These are phyloP conservation scores for Sorghum bicolor DNA, from an alignment of 176 grass and related monocot species.

Conservation along the genomic window Sorghum_bicolor_NCBIv3 NC_012879.2:9313501-9314000, in stretches of 20 bases:
- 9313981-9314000: neutral
- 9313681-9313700: conserved; percentile 81
- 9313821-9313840: conserved; percentile 36
- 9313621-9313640: neutral
- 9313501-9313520: neutral
- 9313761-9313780: conserved; percentile 66
- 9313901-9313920: neutral
- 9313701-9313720: conserved; percentile 69
- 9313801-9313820: conserved; percentile 70
- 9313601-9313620: conserved; percentile 14
- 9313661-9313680: conserved; percentile 37
- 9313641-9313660: conserved; percentile 2
- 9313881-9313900: neutral
- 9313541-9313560: neutral
- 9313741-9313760: conserved; percentile 58
- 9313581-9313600: conserved; percentile 28
- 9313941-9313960: neutral
- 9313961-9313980: neutral
- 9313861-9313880: neutral
- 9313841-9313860: neutral
- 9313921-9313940: neutral
- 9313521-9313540: conserved; percentile 23
- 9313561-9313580: conserved; percentile 18
- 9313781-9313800: conserved; percentile 73
- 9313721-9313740: conserved; percentile 61